These are phyloP conservation scores for Fusarium sp. DNA, from an alignment of 2,329 filamentous ascomycete species.

Conservation along the genomic window DNA sequence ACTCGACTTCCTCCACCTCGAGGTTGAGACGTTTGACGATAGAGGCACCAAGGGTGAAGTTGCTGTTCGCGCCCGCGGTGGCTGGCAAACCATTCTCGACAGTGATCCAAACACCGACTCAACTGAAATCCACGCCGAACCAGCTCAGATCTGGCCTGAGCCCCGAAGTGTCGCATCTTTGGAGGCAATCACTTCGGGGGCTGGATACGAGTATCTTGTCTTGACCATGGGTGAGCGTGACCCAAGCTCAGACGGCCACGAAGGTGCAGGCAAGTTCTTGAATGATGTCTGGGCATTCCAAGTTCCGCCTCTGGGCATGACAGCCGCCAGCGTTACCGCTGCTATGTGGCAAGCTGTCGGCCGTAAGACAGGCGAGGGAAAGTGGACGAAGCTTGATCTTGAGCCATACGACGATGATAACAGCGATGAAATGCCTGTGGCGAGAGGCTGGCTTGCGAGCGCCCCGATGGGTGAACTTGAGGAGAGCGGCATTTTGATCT, in stretches of 20 bases:
- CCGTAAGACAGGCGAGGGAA: conserved; percentile 64
- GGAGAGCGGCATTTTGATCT: conserved; percentile 66
- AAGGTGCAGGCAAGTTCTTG: conserved; percentile 63
- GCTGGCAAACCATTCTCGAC: conserved; percentile 64
- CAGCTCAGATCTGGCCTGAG: conserved; percentile 58
- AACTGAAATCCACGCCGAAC: conserved; percentile 49
- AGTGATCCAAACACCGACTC: conserved; percentile 46
- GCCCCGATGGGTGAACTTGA: conserved; percentile 67
- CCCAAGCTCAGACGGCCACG: conserved; percentile 59
- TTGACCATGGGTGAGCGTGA: conserved; percentile 67
- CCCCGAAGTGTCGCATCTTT: conserved; percentile 64
- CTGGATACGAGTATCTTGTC: conserved; percentile 69
- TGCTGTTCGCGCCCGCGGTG: conserved; percentile 58
- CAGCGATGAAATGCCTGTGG: conserved; percentile 57
- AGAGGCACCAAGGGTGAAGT: conserved; percentile 59
- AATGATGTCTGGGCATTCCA: conserved; percentile 72
- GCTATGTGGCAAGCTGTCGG: conserved; percentile 64
- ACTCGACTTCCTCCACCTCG: conserved; percentile 72
- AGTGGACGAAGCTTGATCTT: conserved; percentile 62
- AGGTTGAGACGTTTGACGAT: conserved; percentile 65
- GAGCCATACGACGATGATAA: conserved; percentile 63
- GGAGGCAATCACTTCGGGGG: conserved; percentile 65
- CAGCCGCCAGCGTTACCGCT: conserved; percentile 63
- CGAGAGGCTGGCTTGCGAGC: conserved; percentile 67
- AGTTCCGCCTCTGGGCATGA: conserved; percentile 64